Percentiles rank a stretch among this genome's conserved stretches.
phyloP scores from a whole-genome alignment of 768 basidiomycete species.

The Dacryopinax spathularia region DNA sequence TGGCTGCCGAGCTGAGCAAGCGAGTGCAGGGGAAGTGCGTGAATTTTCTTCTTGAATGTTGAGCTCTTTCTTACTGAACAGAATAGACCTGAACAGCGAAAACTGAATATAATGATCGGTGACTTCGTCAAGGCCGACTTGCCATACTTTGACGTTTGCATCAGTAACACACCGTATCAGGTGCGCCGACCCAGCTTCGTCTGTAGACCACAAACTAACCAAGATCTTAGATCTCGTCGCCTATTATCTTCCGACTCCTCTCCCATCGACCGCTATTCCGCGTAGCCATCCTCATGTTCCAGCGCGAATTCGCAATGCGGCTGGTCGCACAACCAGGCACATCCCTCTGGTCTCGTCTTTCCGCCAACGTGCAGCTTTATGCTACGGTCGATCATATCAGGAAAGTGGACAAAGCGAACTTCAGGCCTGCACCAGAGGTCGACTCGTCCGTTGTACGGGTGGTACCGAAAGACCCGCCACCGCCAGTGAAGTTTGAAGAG shows the following conservation, averaged over 20 bases:
- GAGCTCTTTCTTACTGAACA: neutral
- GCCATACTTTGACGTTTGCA: constrained; percentile 98
- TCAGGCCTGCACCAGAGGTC: constrained; percentile 88
- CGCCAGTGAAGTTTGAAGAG: constrained; percentile 89
- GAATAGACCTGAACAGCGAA: constrained; percentile 79
- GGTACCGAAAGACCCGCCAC: constrained; percentile 85
- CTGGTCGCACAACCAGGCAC: constrained; percentile 75
- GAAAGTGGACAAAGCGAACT: constrained; percentile 94
- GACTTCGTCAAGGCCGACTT: constrained; percentile 98
- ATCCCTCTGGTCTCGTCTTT: constrained; percentile 80
- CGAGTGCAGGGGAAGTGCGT: constrained; percentile 96
- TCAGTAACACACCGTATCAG: constrained; percentile 97
- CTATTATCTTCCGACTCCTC: constrained; percentile 88
- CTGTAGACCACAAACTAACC: neutral
- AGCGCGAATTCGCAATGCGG: constrained; percentile 92
- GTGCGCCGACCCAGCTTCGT: constrained; percentile 18
- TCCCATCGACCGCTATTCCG: constrained; percentile 92
- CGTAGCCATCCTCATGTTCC: constrained; percentile 97
- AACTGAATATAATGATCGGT: constrained; percentile 87
- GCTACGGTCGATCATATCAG: constrained; percentile 92
- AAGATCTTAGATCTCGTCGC: constrained; percentile 65
- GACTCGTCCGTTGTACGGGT: constrained; percentile 86
- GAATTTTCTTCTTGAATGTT: neutral
- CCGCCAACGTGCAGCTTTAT: constrained; percentile 95
- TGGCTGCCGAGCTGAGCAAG: constrained; percentile 96